Percentiles rank a stretch among this genome's conserved stretches.
Conservation (phyloP, 805 yeast genomes). For the Helenozyma baotianmanensis region DNA sequence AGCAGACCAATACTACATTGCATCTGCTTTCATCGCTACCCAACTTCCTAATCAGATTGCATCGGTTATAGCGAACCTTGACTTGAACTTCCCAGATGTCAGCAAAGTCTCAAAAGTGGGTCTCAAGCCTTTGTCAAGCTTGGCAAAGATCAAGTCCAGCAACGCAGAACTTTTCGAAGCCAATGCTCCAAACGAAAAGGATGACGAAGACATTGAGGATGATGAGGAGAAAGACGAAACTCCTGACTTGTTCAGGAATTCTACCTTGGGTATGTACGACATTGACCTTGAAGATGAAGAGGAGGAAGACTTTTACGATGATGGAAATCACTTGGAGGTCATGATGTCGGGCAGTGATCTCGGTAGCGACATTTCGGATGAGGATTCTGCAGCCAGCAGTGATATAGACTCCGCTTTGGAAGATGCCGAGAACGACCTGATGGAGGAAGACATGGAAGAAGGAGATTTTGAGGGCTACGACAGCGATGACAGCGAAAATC, state of each 20-base stretch:
- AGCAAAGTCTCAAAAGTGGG: conserved; percentile 54
- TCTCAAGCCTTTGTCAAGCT: conserved; percentile 52
- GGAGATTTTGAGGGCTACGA: conserved; percentile 16
- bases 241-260: conserved; percentile 79
- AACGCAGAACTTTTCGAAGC: conserved; percentile 56
- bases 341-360: conserved; percentile 33
- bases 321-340: conserved; percentile 33
- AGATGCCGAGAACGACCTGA: conserved; percentile 20
- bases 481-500: conserved; percentile 24
- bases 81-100: conserved; percentile 68
- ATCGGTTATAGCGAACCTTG: conserved; percentile 57
- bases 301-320: conserved; percentile 41
- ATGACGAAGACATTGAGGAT: conserved; percentile 41
- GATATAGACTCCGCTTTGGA: conserved; percentile 24
- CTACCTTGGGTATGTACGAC: conserved; percentile 93
- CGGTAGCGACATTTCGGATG: conserved; percentile 27
- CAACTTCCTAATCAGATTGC: conserved; percentile 57
- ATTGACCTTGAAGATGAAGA: conserved; percentile 66
- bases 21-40: conserved; percentile 65
- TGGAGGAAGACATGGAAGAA: conserved; percentile 17
- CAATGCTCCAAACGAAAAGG: conserved; percentile 47
- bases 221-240: conserved; percentile 66
- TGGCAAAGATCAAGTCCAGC: conserved; percentile 54
- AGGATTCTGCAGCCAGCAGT: conserved; percentile 18
- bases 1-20: conserved; percentile 59